Base-by-base conservation (phyloP, 75 land plant species). In the Cryptomeria japonica region DNA sequence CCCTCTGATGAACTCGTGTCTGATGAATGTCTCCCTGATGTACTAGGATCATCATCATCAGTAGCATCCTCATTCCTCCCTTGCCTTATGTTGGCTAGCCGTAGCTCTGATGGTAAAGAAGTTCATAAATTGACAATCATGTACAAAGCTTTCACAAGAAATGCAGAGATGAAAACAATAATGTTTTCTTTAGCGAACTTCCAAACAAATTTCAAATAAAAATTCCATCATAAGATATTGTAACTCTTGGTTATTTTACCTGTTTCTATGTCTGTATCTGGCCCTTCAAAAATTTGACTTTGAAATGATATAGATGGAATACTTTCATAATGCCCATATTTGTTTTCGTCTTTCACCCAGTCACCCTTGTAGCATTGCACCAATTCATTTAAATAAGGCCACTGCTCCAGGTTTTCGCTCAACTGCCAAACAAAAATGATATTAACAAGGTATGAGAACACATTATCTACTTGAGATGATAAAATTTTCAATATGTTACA, bases 211-310 rank as follows among this genome's bases (percentile, higher is more conserved):
- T 34, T 25, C 77, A 32, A 34, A 3, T 34, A 34, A 5, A 64
- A 25, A 7, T 64, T 64, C 70, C 28, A 64, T 28, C 6, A 28
- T 64, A 64, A 64, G 82, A 19, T 19, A 38, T n/a, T 28, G 18
- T 61, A 36, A 80, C 73, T 41, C 64, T 34, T 76, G 15, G 49
- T 64, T 53, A 34, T 41, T 19, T 75, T 78, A 94, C 99, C 99
- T 87, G 99, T 97, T 93, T 98, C 99, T 25, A 97, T 88, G 88
- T 98, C 99, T 39, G 99, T 97, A 88, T 97, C 98, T 79, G 97
- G 98, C 70, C 98, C 96, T 87, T 97, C 98, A 91, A 93, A 97
- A 73, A 95, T 92, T 84, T 96, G 99, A 73, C 88, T 92, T 39
- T 93, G 93, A 86, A 97, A 97, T 4, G 93, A 87, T 36, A 91